Evolutionary conservation across 2,329 filamentous ascomycete genomes (phyloP).

Genomic region (Hymenoscyphus linearis): DNA sequence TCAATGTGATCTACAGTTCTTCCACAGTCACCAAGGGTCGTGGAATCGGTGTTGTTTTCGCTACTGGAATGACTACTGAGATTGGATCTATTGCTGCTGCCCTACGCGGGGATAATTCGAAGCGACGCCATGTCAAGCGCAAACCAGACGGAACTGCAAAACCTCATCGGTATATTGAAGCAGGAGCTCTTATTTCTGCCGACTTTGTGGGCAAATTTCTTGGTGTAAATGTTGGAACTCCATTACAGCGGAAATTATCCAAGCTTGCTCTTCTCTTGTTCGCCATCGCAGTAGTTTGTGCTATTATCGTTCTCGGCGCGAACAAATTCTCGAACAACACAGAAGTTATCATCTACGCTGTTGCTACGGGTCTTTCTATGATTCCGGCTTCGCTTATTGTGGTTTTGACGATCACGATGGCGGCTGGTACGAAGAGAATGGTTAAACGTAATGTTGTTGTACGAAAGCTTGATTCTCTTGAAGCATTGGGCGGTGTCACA

Average conservation of each 20-base stretch:
- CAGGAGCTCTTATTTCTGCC: constrained; percentile 39
- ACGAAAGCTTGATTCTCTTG: constrained; percentile 58
- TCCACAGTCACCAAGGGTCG: constrained; percentile 58
- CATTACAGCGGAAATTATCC: constrained; percentile 60
- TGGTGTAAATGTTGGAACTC: constrained; percentile 60
- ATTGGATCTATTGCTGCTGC: constrained; percentile 60
- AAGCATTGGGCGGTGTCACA: constrained; percentile 59
- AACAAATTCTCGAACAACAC: constrained; percentile 46
- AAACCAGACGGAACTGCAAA: constrained; percentile 44
- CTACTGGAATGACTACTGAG: constrained; percentile 56
- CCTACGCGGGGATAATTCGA: constrained; percentile 48
- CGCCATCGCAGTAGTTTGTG: constrained; percentile 56
- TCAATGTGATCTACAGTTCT: constrained; percentile 57
- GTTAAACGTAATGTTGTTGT: constrained; percentile 60
- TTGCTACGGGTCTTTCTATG: constrained; percentile 54
- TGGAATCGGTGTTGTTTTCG: constrained; percentile 54
- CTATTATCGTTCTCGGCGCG: constrained; percentile 58
- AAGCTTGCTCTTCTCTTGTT: constrained; percentile 60
- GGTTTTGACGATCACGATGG: constrained; percentile 64
- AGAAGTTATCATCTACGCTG: constrained; percentile 59
- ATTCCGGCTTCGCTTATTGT: constrained; percentile 67
- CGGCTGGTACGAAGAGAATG: constrained; percentile 59
- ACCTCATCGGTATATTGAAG: constrained; percentile 41
- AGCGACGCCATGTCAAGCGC: constrained; percentile 41
- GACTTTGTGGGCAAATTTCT: constrained; percentile 56